Evolutionary conservation across 1,284 basidiomycete species (phyloP).

Genomic region (Irpex sp.): DNA sequence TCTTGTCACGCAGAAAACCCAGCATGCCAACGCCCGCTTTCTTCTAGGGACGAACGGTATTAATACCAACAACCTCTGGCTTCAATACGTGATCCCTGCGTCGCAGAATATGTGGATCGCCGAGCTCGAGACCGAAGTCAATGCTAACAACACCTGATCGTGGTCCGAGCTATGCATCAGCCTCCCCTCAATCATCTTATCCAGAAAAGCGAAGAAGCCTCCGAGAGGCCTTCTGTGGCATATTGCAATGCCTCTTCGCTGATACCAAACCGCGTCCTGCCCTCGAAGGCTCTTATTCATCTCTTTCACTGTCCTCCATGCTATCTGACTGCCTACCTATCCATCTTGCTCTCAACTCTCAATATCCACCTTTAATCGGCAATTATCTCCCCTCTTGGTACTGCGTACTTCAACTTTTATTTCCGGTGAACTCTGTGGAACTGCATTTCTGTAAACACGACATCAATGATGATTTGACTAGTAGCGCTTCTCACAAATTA

Average conservation of each 20-base stretch:
- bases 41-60: background rate
- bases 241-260: background rate
- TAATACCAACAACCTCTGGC: conserved; percentile 1
- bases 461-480: background rate
- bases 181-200: background rate
- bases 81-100: conserved; percentile 3
- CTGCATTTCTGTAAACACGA: background rate
- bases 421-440: background rate
- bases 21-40: background rate
- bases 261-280: background rate
- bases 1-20: background rate
- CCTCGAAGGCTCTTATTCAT: background rate
- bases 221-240: background rate
- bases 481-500: background rate
- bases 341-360: background rate
- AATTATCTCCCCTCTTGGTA: background rate
- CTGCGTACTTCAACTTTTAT: background rate
- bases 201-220: background rate
- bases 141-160: background rate
- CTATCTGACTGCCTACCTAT: background rate
- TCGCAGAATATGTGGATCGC: conserved; percentile 8
- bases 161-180: background rate
- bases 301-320: background rate
- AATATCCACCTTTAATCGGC: background rate
- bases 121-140: conserved; percentile 2